These are phyloP conservation scores for Sporothrix globosa DNA, from an alignment of 2,329 filamentous ascomycete genomes.

Conservation along the genomic window DNA sequence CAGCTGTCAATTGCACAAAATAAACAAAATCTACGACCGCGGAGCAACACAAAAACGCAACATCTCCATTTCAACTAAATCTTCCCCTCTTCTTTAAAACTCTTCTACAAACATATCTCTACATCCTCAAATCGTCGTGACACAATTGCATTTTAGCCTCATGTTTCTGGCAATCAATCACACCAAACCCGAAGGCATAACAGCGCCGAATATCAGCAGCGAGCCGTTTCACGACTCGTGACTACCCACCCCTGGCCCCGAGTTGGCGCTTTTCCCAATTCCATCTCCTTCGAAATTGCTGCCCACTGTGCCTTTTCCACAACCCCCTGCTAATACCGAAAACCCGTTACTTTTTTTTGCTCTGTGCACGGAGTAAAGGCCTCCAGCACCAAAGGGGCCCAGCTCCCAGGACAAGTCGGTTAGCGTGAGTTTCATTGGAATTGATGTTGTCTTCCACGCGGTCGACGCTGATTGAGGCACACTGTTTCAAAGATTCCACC, in stretches of 20 bases:
- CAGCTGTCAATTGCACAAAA: background rate
- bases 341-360: background rate
- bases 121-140: conserved; percentile 3
- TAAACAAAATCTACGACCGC: conserved; percentile 29
- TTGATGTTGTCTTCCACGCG: background rate
- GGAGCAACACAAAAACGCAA: conserved; percentile 26
- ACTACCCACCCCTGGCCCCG: conserved; percentile 16
- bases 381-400: background rate
- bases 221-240: conserved; percentile 30
- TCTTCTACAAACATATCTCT: background rate
- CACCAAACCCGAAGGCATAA: conserved; percentile 27
- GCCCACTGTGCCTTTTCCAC: conserved; percentile 28
- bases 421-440: conserved; percentile 7
- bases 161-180: background rate
- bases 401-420: background rate
- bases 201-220: conserved; percentile 31
- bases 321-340: conserved; percentile 9
- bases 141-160: conserved; percentile 25
- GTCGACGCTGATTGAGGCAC: background rate
- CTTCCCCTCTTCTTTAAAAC: background rate
- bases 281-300: conserved; percentile 42
- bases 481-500: conserved; percentile 12
- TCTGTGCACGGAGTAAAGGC: background rate
- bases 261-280: conserved; percentile 36
- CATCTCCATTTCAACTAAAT: conserved; percentile 4